A percentile compares a stretch with the other conserved stretches of the same genome.
Conservation (phyloP, 2,329 filamentous ascomycete genomes). For the Chrysosphaeria jannelii region DNA sequence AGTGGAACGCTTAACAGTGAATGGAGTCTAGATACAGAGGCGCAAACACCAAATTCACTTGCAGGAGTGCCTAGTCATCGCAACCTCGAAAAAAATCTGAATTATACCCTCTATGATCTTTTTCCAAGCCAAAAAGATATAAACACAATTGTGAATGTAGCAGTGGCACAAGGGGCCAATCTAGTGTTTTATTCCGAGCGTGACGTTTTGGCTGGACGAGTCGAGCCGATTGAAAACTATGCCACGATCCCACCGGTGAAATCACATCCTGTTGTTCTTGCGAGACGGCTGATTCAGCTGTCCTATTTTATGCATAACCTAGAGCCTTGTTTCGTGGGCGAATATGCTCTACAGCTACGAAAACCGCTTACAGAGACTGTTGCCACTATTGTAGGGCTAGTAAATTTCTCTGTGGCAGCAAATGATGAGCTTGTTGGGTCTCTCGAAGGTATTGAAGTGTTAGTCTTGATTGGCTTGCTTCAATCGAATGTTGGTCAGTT, state of each 20-base stretch:
- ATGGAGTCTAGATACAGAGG: too few relatives aligned
- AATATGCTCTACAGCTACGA: too few relatives aligned
- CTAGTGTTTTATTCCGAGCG: constrained; percentile 8
- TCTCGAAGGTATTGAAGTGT: constrained; percentile 20
- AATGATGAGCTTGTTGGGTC: constrained; percentile 21
- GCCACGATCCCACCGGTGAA: constrained; percentile 8
- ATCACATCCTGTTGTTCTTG: constrained; percentile 17
- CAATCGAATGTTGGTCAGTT: constrained; percentile 22
- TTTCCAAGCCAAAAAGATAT: constrained; percentile 11
- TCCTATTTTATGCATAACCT: too few relatives aligned
- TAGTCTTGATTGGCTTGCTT: constrained; percentile 17
- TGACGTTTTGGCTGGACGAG: constrained; percentile 8
- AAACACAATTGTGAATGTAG: constrained; percentile 7
- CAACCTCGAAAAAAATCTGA: too few relatives aligned
- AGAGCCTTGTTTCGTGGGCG: too few relatives aligned
- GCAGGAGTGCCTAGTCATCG: too few relatives aligned
- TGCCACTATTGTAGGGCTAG: too few relatives aligned
- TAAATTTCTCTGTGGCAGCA: too few relatives aligned
- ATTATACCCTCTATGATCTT: too few relatives aligned
- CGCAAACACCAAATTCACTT: too few relatives aligned
- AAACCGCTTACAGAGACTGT: too few relatives aligned
- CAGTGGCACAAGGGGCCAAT: constrained; percentile 7
- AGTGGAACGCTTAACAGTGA: too few relatives aligned
- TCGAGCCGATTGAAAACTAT: constrained; percentile 6
- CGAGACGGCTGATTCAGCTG: constrained; percentile 16